phyloP scores from a whole-genome alignment of 257 asterid species.

The Salvia splendens region DNA sequence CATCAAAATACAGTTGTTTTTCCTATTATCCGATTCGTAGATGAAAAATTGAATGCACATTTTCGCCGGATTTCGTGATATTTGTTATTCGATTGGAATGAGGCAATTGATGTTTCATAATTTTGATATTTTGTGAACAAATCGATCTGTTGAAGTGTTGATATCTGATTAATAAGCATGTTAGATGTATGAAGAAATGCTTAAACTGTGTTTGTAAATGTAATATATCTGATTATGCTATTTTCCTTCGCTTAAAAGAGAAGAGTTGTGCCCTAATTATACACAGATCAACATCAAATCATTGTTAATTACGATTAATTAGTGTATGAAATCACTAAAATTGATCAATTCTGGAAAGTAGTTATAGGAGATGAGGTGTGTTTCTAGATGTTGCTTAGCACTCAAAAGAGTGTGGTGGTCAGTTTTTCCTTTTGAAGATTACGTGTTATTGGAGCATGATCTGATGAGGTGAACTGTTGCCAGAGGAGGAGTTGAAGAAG shows the following conservation, averaged over 20 bases:
- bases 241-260: slow-evolving; percentile 8
- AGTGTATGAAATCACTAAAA: too few species aligned
- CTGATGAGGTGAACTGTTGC: slow-evolving; percentile 41
- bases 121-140: background rate
- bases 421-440: slow-evolving; percentile 19
- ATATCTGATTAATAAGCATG: background rate
- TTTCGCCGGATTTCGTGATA: slow-evolving; percentile 16
- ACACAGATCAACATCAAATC: background rate
- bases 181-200: slow-evolving; percentile 26
- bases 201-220: slow-evolving; percentile 1
- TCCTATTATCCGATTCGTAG: too few species aligned
- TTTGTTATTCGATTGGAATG: background rate
- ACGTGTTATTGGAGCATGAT: slow-evolving; percentile 48
- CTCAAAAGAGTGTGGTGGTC: background rate
- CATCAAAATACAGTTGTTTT: too few species aligned
- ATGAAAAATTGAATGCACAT: background rate
- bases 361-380: background rate
- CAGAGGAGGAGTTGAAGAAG: slow-evolving; percentile 21
- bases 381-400: slow-evolving; percentile 1
- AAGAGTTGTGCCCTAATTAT: slow-evolving; percentile 11
- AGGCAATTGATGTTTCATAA: background rate
- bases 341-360: too few species aligned
- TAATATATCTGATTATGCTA: background rate
- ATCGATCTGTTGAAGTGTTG: background rate
- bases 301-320: slow-evolving; percentile 26